A percentile compares a stretch with the other conserved stretches of the same genome.
phyloP scores from a whole-genome alignment of 2,329 filamentous ascomycete genomes.

The Ceratocystis ficicola region DNA sequence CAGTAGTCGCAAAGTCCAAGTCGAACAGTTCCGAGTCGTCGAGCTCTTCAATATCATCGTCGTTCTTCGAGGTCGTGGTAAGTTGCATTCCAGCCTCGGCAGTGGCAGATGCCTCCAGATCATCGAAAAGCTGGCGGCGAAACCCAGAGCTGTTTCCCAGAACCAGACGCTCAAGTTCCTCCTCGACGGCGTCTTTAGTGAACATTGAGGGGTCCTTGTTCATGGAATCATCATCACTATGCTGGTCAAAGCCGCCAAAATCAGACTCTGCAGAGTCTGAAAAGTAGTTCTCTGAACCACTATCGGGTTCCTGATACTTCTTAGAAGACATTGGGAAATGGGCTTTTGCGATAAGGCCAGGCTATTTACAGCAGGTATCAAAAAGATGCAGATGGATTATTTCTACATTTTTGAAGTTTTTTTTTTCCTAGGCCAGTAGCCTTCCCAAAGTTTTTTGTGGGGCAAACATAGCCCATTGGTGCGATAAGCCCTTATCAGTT shows the following conservation, averaged over 20 bases:
- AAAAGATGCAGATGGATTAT: not conserved
- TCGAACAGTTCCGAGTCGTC: conserved; percentile 79
- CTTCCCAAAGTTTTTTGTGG: conserved; percentile 20
- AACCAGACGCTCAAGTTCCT: conserved; percentile 75
- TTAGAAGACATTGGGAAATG: conserved; percentile 14
- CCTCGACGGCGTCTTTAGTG: conserved; percentile 71
- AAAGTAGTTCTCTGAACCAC: conserved; percentile 25
- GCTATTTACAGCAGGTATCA: not conserved
- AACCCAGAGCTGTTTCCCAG: conserved; percentile 83
- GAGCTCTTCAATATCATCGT: conserved; percentile 42
- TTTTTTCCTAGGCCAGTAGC: conserved; percentile 15
- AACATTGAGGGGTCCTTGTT: conserved; percentile 26
- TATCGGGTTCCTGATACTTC: conserved; percentile 12
- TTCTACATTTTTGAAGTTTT: conserved; percentile 14
- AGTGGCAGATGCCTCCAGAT: conserved; percentile 27
- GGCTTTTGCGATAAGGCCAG: not conserved
- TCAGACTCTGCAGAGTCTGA: conserved; percentile 26
- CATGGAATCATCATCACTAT: conserved; percentile 26
- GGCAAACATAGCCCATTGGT: conserved; percentile 11
- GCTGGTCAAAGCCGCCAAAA: conserved; percentile 26
- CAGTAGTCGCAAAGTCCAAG: conserved; percentile 46
- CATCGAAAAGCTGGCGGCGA: conserved; percentile 53
- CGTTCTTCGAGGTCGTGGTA: conserved; percentile 35
- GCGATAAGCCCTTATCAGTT: conserved; percentile 20
- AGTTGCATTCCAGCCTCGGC: conserved; percentile 28